Conservation (phyloP, 2,329 filamentous ascomycete species). For the Colletotrichum destructivum region DNA sequence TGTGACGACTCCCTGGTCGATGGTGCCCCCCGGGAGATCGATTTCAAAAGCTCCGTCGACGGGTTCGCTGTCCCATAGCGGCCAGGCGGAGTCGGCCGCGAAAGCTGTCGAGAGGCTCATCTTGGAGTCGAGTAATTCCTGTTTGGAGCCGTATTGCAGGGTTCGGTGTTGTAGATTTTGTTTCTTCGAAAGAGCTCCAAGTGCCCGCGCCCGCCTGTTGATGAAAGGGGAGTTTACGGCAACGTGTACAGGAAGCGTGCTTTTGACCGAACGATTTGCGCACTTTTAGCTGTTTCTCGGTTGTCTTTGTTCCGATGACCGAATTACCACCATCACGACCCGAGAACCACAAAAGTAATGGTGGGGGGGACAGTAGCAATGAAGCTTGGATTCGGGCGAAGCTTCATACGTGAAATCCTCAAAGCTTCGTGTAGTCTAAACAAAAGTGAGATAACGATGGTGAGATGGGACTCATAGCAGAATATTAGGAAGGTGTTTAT, state of each 20-base stretch:
- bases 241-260: background rate
- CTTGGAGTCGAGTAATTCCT: background rate
- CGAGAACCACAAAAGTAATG: background rate
- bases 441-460: too few relatives aligned
- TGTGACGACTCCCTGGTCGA: conserved; percentile 41
- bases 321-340: background rate
- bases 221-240: background rate
- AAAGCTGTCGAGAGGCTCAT: conserved; percentile 32
- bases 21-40: conserved; percentile 27
- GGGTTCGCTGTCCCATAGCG: conserved; percentile 41
- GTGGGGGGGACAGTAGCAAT: background rate
- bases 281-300: conserved; percentile 2
- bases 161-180: background rate
- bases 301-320: conserved; percentile 7
- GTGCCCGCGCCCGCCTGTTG: background rate
- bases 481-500: too few relatives aligned
- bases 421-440: too few relatives aligned
- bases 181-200: too few relatives aligned
- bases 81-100: conserved; percentile 40
- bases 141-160: background rate
- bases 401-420: too few relatives aligned
- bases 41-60: conserved; percentile 43
- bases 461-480: too few relatives aligned
- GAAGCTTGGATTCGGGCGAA: background rate
- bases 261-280: background rate